Evolutionary conservation across 306 rosid genomes (phyloP).

Genomic region (Fagus sylvatica): DNA sequence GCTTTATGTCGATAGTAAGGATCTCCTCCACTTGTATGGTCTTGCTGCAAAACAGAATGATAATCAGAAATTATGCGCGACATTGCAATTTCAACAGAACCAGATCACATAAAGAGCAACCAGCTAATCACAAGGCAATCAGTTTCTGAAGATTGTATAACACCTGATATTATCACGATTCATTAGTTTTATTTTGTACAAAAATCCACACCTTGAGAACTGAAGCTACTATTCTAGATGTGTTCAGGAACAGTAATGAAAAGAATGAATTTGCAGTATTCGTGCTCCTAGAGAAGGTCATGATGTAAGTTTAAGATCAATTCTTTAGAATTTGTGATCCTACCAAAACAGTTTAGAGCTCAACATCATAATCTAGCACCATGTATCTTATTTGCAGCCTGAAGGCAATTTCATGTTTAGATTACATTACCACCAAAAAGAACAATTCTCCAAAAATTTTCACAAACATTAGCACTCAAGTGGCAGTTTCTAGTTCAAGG

Average conservation of each 20-base stretch:
- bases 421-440: neutral
- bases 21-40: constrained; percentile 54
- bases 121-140: neutral
- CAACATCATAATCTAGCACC: neutral
- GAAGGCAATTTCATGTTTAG: neutral
- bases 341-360: neutral
- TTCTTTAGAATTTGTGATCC: neutral
- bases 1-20: constrained; percentile 53
- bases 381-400: neutral
- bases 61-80: neutral
- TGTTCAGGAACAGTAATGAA: neutral
- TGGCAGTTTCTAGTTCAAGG: neutral
- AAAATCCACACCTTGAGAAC: neutral
- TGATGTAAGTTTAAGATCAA: neutral
- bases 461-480: neutral
- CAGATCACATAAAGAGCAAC: neutral
- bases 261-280: neutral
- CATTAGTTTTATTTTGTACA: neutral
- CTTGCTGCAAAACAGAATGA: constrained; percentile 31
- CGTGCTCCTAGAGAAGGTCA: neutral
- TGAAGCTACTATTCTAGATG: neutral
- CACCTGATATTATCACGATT: neutral
- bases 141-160: neutral
- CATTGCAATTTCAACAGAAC: neutral
- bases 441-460: neutral